These are phyloP conservation scores for Ascochyta rabiei DNA, from an alignment of 2,329 filamentous ascomycete species.

Conservation along the genomic window DNA sequence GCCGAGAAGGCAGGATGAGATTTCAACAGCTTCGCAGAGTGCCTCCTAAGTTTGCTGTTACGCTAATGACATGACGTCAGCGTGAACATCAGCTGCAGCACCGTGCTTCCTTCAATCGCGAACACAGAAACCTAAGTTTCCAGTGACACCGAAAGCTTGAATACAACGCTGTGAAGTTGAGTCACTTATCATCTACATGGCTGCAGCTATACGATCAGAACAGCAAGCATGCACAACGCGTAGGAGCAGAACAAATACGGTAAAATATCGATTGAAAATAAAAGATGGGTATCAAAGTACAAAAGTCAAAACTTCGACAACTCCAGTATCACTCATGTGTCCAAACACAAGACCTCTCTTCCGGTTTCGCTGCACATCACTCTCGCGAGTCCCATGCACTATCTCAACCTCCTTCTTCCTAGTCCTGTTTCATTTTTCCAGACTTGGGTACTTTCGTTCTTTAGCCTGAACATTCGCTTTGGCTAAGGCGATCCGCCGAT, in stretches of 20 bases:
- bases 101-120: no score
- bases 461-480: no score
- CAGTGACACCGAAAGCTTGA: neutral
- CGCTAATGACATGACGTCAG: no score
- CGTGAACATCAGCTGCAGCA: no score
- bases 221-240: no score
- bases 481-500: no score
- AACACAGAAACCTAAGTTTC: neutral
- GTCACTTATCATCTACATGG: neutral
- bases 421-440: neutral
- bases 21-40: no score
- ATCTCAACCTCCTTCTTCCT: neutral
- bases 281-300: slow-evolving; percentile 1
- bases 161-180: neutral
- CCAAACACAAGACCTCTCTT: neutral
- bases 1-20: no score
- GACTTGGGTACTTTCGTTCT: no score
- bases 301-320: neutral
- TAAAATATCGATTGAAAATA: neutral
- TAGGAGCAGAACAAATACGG: neutral
- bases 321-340: neutral
- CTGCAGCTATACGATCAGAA: no score
- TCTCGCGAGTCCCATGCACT: neutral
- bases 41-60: no score
- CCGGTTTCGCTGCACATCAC: neutral